Conservation (phyloP, 257 asterid species). For the Penstemon davidsonii region DNA sequence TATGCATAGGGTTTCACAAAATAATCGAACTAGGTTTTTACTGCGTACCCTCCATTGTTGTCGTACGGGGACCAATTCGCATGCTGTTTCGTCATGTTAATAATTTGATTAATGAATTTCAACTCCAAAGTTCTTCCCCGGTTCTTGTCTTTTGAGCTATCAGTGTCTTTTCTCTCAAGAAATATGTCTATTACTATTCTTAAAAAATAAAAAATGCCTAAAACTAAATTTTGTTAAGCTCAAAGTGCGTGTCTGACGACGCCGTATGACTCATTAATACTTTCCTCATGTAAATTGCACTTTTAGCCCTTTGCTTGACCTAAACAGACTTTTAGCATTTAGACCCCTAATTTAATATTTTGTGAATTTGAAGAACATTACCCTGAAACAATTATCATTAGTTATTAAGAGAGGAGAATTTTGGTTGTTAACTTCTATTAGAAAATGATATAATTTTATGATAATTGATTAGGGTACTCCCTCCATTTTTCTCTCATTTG, state of each 20-base stretch:
- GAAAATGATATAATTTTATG: too few species aligned
- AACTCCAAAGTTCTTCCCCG: neutral
- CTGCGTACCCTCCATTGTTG: conserved; percentile 89
- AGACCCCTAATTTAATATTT: too few species aligned
- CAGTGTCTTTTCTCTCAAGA: conserved; percentile 37
- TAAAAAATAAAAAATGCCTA: neutral
- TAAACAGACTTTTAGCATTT: too few species aligned
- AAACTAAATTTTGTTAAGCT: too few species aligned
- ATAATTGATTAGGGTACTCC: too few species aligned
- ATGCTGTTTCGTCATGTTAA: conserved; percentile 70
- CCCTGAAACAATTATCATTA: too few species aligned
- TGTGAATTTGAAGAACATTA: too few species aligned
- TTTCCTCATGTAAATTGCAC: neutral
- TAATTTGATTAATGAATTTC: conserved; percentile 19
- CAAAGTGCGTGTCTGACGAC: conserved; percentile 6
- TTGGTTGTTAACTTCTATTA: too few species aligned
- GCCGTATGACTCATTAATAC: neutral
- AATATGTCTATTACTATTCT: neutral
- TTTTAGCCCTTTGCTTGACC: neutral
- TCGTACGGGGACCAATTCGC: conserved; percentile 95
- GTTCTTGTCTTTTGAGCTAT: neutral
- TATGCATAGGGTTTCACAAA: neutral
- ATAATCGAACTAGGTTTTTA: conserved; percentile 32
- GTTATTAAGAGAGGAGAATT: too few species aligned
- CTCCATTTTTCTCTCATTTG: too few species aligned